Evolutionary conservation across 1,139 yeast species (phyloP).

Genomic region (Zygoascus sp.): DNA sequence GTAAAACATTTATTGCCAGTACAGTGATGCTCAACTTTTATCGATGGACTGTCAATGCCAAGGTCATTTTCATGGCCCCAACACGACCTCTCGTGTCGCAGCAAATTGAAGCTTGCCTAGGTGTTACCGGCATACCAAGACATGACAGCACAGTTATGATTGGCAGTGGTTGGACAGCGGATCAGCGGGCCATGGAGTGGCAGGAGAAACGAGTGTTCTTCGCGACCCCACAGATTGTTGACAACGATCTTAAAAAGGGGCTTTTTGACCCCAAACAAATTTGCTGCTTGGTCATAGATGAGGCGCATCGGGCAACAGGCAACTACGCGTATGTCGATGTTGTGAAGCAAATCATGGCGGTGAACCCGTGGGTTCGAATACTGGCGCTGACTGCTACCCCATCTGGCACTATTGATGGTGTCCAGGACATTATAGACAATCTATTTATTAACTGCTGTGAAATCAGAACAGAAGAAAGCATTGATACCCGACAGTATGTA

Average conservation of each 20-base stretch:
- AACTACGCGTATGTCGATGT: conserved; percentile 86
- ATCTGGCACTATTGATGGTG: conserved; percentile 79
- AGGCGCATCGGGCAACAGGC: conserved; percentile 92
- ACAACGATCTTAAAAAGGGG: conserved; percentile 78
- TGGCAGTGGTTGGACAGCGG: conserved; percentile 41
- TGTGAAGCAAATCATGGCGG: conserved; percentile 58
- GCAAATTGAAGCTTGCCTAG: conserved; percentile 89
- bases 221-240: conserved; percentile 95
- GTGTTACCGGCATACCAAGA: conserved; percentile 78
- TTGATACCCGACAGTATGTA: conserved; percentile 76
- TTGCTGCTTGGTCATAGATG: conserved; percentile 80
- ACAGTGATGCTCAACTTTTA: conserved; percentile 87
- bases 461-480: conserved; percentile 77
- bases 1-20: conserved; percentile 94
- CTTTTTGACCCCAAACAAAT: conserved; percentile 68
- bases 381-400: conserved; percentile 96
- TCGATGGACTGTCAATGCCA: conserved; percentile 74
- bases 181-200: conserved; percentile 66
- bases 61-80: conserved; percentile 92
- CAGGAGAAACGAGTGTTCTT: conserved; percentile 71
- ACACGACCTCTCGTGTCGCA: conserved; percentile 97
- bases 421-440: conserved; percentile 76
- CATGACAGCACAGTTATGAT: conserved; percentile 74
- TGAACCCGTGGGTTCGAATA: conserved; percentile 64
- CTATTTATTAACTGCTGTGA: conserved; percentile 73